Evolutionary conservation across 179 eudicot genomes (phyloP).

Genomic region (Carnegiea gigantea): DNA sequence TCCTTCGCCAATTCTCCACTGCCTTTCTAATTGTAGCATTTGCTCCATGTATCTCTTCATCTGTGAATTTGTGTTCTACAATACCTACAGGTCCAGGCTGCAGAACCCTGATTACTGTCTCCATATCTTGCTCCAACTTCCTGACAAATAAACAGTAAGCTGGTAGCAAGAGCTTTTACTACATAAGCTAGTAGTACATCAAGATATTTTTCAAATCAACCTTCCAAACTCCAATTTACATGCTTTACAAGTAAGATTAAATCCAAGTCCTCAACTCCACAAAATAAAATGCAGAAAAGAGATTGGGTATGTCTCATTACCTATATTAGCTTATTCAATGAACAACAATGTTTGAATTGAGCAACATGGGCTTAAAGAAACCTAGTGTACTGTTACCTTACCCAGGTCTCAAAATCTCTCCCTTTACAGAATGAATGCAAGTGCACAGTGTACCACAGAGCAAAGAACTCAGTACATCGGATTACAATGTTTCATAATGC

Average conservation of each 20-base stretch:
- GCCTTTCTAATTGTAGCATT: conserved; percentile 61
- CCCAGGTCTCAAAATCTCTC: neutral
- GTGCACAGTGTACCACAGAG: neutral
- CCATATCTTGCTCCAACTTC: conserved; percentile 87
- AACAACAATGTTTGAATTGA: neutral
- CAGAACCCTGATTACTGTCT: conserved; percentile 80
- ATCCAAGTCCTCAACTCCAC: neutral
- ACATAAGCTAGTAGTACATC: neutral
- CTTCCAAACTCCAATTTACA: neutral
- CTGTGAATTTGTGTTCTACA: conserved; percentile 81
- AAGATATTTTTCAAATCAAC: neutral
- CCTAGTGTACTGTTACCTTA: neutral
- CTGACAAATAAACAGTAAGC: conserved; percentile 34
- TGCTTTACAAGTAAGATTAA: neutral
- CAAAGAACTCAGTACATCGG: neutral
- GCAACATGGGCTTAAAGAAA: neutral
- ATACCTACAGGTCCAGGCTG: conserved; percentile 96
- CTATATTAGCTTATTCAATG: neutral
- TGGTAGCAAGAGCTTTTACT: neutral
- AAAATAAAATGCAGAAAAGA: neutral
- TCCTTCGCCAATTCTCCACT: conserved; percentile 71
- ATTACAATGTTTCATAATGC: neutral
- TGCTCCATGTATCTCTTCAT: conserved; percentile 74
- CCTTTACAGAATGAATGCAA: neutral
- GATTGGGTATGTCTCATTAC: neutral